These are phyloP conservation scores for Mucor indicus DNA, from an alignment of 371 early-diverging fungal species.

Conservation along the genomic window DNA sequence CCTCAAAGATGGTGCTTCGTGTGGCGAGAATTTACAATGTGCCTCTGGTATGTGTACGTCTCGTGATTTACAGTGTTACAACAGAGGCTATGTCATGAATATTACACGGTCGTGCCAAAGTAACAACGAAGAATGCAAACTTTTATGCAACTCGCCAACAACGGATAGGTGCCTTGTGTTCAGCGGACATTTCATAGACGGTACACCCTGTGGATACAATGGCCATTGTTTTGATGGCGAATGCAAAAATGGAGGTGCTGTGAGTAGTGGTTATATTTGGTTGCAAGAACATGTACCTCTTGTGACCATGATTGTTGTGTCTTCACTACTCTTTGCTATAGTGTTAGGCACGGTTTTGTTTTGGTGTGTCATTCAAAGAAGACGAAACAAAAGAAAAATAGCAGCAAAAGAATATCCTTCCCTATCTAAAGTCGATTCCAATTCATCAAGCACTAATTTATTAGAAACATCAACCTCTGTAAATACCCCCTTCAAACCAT, in stretches of 20 bases:
- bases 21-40: conserved; percentile 64
- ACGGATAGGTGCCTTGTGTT: conserved; percentile 62
- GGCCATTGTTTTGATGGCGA: conserved; percentile 56
- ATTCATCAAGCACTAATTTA: too few relatives aligned
- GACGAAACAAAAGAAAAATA: not conserved
- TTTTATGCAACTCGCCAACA: conserved; percentile 65
- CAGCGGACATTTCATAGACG: conserved; percentile 82
- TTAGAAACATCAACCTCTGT: too few relatives aligned
- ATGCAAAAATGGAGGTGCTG: conserved; percentile 21
- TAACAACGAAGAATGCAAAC: conserved; percentile 56
- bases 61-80: conserved; percentile 77
- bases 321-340: conserved; percentile 47
- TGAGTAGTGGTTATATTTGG: conserved; percentile 19
- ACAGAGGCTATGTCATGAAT: conserved; percentile 46
- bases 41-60: conserved; percentile 91
- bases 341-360: conserved; percentile 48
- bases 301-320: conserved; percentile 37
- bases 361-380: conserved; percentile 21
- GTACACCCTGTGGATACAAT: conserved; percentile 81
- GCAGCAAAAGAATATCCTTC: too few relatives aligned
- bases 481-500: too few relatives aligned
- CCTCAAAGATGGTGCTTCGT: conserved; percentile 65
- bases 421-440: too few relatives aligned
- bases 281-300: conserved; percentile 52
- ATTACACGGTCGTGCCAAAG: conserved; percentile 44